phyloP scores from a whole-genome alignment of 2,329 filamentous ascomycete genomes.

The Fusarium tuaranense region DNA sequence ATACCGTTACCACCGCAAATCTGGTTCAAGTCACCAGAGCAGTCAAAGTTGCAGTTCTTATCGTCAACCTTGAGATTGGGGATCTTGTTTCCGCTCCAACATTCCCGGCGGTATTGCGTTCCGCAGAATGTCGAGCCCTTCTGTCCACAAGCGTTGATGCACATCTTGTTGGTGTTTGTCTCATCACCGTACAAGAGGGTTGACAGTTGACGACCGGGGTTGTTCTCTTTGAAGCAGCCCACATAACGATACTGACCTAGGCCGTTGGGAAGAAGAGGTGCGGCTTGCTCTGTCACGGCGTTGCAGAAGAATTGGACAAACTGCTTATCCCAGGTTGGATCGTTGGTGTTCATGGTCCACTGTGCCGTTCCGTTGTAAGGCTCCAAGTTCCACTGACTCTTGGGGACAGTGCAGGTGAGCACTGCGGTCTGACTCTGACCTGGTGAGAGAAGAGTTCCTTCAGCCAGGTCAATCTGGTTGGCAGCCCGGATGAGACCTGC shows the following conservation, averaged over 20 bases:
- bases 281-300: slow-evolving; percentile 64
- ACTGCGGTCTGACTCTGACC: slow-evolving; percentile 64
- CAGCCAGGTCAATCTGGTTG: slow-evolving; percentile 68
- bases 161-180: slow-evolving; percentile 57
- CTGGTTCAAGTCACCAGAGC: slow-evolving; percentile 61
- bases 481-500: slow-evolving; percentile 64
- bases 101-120: slow-evolving; percentile 63
- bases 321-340: slow-evolving; percentile 64
- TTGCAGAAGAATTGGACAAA: slow-evolving; percentile 63
- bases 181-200: slow-evolving; percentile 54
- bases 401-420: slow-evolving; percentile 67
- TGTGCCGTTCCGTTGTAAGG: slow-evolving; percentile 59
- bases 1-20: slow-evolving; percentile 65
- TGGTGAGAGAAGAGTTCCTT: slow-evolving; percentile 63
- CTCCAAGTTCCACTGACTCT: slow-evolving; percentile 68
- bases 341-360: slow-evolving; percentile 70
- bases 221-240: slow-evolving; percentile 69
- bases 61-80: slow-evolving; percentile 58
- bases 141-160: slow-evolving; percentile 57
- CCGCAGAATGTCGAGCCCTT: slow-evolving; percentile 57
- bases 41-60: slow-evolving; percentile 63
- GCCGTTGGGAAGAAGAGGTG: slow-evolving; percentile 58
- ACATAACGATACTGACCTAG: slow-evolving; percentile 63
- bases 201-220: slow-evolving; percentile 63
- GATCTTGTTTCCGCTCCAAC: slow-evolving; percentile 65